Base-by-base conservation (phyloP, 768 basidiomycete genomes). In the Suillus paluster region DNA sequence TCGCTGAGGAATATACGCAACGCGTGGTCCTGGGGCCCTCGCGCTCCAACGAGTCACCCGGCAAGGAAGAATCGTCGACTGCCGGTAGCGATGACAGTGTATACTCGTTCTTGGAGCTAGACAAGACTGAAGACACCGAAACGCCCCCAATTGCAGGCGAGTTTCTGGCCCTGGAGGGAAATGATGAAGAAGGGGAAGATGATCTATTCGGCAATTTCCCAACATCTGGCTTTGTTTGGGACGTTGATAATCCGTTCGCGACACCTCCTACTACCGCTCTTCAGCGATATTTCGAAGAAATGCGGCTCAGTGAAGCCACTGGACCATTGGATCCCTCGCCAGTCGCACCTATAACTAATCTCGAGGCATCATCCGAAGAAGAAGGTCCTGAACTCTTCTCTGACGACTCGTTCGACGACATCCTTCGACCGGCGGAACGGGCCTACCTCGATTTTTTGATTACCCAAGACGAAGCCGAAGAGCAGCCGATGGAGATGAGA, bases 191-290 rank as follows among this genome's bases (percentile, higher is more conserved):
- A 14, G 38, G 42, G 1, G n/a, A 45, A 34, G 61, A 58, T 11
- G 57, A 53, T 30, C 14, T 23, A 23, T 36, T 17, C 8, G 14
- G 21, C n/a, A 21, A 21, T 36, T 9, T 5, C 7, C 3, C 38
- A 23, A 11, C 7, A 19, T n/a, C n/a, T n/a, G 34, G 17, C 27
- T 58, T 68, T 42, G 59, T 61, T 3, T 71, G 70, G 69, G 65
- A 70, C 50, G 53, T 34, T 5, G 34, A n/a, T 0, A 33, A 63
- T 48, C 63, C 68, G 0, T 69, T 67, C 11, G 61, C 54, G 8
- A 48, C 34, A 25, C 60, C 63, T 6, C 34, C 57, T 17, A 23
- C 39, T 50, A 10, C 48, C 23, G 10, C 27, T 9, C 36, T 64
- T 17, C 44, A 58, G 27, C 34, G 57, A 45, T 27, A 52, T 33